phyloP scores from a whole-genome alignment of 495 filamentous ascomycete species.

The Penicillium paradoxum region DNA sequence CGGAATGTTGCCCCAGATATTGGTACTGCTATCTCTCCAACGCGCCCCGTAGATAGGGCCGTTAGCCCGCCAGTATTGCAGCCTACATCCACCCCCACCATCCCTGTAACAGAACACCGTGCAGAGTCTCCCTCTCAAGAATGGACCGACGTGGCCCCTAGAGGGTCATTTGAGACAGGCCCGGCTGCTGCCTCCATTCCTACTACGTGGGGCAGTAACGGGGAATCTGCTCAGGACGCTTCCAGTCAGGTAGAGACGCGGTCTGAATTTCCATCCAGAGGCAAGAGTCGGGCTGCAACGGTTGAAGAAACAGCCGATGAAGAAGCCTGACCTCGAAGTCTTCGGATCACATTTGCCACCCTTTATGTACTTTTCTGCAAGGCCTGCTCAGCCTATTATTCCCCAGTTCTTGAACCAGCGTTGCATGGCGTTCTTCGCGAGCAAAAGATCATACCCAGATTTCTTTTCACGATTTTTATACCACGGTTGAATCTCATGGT shows the following conservation, averaged over 20 bases:
- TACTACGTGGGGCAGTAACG: conserved; percentile 14
- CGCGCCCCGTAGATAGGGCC: conserved; percentile 14
- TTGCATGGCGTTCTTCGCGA: conserved; percentile 30
- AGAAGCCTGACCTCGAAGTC: conserved; percentile 16
- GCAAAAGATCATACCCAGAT: conserved; percentile 33
- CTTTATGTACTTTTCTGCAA: conserved; percentile 7
- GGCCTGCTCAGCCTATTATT: conserved; percentile 1
- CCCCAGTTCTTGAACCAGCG: conserved; percentile 17
- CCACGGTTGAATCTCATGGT: conserved; percentile 3
- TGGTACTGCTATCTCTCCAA: not conserved
- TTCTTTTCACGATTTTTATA: conserved; percentile 10
- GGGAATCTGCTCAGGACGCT: not conserved
- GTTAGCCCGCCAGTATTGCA: not conserved
- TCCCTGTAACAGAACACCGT: conserved; percentile 11
- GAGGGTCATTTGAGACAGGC: conserved; percentile 15
- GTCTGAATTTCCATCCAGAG: conserved; percentile 28
- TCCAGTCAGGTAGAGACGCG: not conserved
- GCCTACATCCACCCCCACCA: conserved; percentile 10
- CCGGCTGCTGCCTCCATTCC: conserved; percentile 8
- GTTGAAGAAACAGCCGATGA: conserved; percentile 48
- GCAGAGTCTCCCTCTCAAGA: conserved; percentile 32
- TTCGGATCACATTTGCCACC: not conserved
- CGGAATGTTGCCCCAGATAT: not conserved
- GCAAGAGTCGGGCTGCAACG: conserved; percentile 43
- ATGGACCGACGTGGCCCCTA: conserved; percentile 33